These are phyloP conservation scores for Hymenochaete sp. DNA, from an alignment of 1,284 basidiomycete genomes.

Conservation along the genomic window DNA sequence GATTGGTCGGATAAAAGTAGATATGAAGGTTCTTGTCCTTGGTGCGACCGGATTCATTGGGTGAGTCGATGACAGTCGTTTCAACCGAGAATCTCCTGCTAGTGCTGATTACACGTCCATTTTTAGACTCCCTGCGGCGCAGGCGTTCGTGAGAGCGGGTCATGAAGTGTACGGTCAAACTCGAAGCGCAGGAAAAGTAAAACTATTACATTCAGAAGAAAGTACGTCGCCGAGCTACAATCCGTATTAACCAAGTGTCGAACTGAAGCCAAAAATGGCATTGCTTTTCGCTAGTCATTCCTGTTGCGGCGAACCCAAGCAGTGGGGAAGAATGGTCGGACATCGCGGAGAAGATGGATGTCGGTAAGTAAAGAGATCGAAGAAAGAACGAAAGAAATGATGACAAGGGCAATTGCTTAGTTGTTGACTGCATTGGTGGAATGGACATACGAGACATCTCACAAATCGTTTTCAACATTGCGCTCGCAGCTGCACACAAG, in stretches of 20 bases:
- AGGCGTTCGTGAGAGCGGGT: conserved; percentile 42
- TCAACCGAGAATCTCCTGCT: no score
- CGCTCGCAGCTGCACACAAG: conserved; percentile 26
- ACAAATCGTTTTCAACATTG: conserved; percentile 28
- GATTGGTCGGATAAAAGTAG: no score
- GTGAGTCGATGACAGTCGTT: conserved; percentile 6
- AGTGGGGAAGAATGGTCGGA: conserved; percentile 32
- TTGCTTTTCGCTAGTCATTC: conserved; percentile 31
- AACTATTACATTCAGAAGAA: conserved; percentile 36
- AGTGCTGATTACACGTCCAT: not conserved
- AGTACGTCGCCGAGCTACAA: conserved; percentile 31
- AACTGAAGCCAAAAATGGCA: not conserved
- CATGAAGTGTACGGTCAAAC: conserved; percentile 45
- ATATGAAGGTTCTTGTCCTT: conserved; percentile 14
- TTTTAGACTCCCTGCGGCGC: conserved; percentile 30
- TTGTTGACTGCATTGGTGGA: conserved; percentile 34
- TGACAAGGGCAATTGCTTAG: conserved; percentile 8
- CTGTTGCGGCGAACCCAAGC: conserved; percentile 34
- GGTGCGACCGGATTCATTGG: conserved; percentile 14
- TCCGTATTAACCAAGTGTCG: no score
- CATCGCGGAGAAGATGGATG: conserved; percentile 35
- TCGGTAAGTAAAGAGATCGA: conserved; percentile 16
- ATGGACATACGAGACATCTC: conserved; percentile 21
- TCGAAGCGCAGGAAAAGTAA: conserved; percentile 33
- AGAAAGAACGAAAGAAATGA: not conserved